A percentile compares a stretch with the other conserved stretches of the same genome.
These are phyloP conservation scores for Paecilomyces sp. DNA, from an alignment of 2,329 filamentous ascomycete genomes.

Conservation along the genomic window DNA sequence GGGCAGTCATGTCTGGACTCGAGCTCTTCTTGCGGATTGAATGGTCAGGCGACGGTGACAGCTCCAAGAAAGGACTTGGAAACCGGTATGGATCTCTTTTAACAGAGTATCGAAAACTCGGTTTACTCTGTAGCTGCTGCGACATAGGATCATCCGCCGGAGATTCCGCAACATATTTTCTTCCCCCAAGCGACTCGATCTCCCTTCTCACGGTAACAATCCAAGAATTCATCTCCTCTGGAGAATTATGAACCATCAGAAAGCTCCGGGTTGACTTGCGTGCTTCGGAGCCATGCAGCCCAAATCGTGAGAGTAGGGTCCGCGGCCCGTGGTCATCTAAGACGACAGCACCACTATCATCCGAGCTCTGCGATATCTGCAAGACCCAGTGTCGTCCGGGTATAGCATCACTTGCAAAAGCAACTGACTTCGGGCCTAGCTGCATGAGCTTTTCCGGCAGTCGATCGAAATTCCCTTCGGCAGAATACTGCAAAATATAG, in stretches of 20 bases:
- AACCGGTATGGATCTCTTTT: slow-evolving; percentile 27
- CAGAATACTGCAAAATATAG: slow-evolving; percentile 40
- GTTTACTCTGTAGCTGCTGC: slow-evolving; percentile 11
- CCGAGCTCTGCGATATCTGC: slow-evolving; percentile 35
- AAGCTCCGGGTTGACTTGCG: slow-evolving; percentile 32
- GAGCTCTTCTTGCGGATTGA: slow-evolving; percentile 5
- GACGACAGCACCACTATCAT: slow-evolving; percentile 19
- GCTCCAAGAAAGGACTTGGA: slow-evolving; percentile 1
- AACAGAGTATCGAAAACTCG: slow-evolving; percentile 24
- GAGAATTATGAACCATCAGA: slow-evolving; percentile 36
- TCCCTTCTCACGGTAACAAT: slow-evolving; percentile 37
- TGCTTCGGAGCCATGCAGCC: slow-evolving; percentile 26
- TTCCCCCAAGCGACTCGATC: slow-evolving; percentile 40
- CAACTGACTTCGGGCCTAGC: slow-evolving; percentile 38
- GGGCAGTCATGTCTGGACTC: slow-evolving; percentile 2
- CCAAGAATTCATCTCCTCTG: slow-evolving; percentile 40
- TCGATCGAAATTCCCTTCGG: slow-evolving; percentile 37
- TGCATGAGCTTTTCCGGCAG: slow-evolving; percentile 42
- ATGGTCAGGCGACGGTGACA: background rate
- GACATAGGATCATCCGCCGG: slow-evolving; percentile 20
- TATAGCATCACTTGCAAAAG: slow-evolving; percentile 44
- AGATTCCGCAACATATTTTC: slow-evolving; percentile 34
- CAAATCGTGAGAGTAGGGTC: slow-evolving; percentile 32
- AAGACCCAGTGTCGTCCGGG: slow-evolving; percentile 43
- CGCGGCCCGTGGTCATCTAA: slow-evolving; percentile 21